Base-by-base conservation (phyloP, 768 basidiomycete species). In the Porphyrellus cyaneotinctus region DNA sequence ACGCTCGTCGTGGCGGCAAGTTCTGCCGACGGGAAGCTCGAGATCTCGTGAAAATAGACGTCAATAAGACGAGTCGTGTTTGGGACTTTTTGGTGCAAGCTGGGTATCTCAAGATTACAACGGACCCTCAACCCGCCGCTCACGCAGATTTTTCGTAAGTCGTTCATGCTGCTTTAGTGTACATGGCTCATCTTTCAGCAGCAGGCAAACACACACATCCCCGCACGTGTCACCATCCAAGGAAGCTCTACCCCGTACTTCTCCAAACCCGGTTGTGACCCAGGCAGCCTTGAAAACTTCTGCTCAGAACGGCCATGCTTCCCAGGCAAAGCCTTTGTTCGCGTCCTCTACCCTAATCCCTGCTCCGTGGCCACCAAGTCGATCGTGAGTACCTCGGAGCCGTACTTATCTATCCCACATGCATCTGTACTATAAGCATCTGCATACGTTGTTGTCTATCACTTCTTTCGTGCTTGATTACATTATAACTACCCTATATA, bases 71-170 rank as follows among this genome's bases (percentile, higher is more conserved):
- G 1, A 87, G 85, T 69, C 78, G 88, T 36, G 89, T 93, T 30
- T 97, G 92, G 90, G 93, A 95, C 65, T 95, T 92, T 67, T 76
- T 95, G 28, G 89, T 91, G 3, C 87, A 90, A 62, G 82, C 87
- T 6, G 92, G 93, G 14, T 89, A 84, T 68, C 74, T 90, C 58
- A 87, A 83, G 61, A 87, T 90, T 52, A 81, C 78, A 1, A 73
- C 78, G 3, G 84, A 85, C 52, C 73, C 74, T 8, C 56, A 57
- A 3, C 66, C 74, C 22, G 59, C 70, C 35, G 64, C 64, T 6
- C 57, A 66, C 14, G 66, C 67, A 46, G 76, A 77, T 32, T 45
- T 61, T 39, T 67, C 59, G 79, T 79, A 53, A 50, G 73, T 60
- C 9, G 7, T n/a, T 15, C 3, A 4, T 6, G 2, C 37, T 6